Evolutionary conservation across 805 yeast species (phyloP), one percentile per base, ranked within the genome.

Genomic region (Dipodascus geniculatus): DNA sequence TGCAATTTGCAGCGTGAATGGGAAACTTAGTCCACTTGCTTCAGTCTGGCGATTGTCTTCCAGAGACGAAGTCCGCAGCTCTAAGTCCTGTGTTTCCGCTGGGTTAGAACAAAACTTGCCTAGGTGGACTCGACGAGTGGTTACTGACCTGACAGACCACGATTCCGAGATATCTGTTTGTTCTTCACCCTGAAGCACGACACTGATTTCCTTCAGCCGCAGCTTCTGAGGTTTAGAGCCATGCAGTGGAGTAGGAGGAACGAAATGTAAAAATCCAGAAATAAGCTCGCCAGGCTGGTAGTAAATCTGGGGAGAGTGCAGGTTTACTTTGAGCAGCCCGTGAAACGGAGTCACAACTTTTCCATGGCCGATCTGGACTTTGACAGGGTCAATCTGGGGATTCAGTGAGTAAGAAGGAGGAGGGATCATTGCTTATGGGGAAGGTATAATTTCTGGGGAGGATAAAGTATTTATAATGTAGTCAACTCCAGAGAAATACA

Each of bases 371-470:
- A 28, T 28, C 33, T 28, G 33, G 33, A 28, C 11, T 28, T n/a
- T n/a, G n/a, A n/a, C n/a, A n/a, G 33, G 9, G 11, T 28, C 33
- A 28, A 28, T 11, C 11, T 28, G 33, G 11, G 33, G 33, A 28
- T 28, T 28, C 9, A 28, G 33, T 6, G 33, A 28, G 11, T 28
- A 28, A 11, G 33, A 28, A 28, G 33, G 33, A 28, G 33, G 33
- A 6, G 33, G 8, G 23, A 22, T 47, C 28, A 35, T 50, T 49
- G 48, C 42, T 17, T 42, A 49, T 19, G 48, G 51, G 4, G 22
- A 28, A 28, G 51, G 31, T 4, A 23, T 49, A 23, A 49, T 24
- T 6, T 42, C 42, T 17, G 49, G 31, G n/a, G n/a, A n/a, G n/a
- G n/a, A n/a, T n/a, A n/a, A n/a, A n/a, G n/a, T n/a, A n/a, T n/a